Evolutionary conservation across 768 basidiomycete species (phyloP).

Genomic region (Xerocomellus intermedius): DNA sequence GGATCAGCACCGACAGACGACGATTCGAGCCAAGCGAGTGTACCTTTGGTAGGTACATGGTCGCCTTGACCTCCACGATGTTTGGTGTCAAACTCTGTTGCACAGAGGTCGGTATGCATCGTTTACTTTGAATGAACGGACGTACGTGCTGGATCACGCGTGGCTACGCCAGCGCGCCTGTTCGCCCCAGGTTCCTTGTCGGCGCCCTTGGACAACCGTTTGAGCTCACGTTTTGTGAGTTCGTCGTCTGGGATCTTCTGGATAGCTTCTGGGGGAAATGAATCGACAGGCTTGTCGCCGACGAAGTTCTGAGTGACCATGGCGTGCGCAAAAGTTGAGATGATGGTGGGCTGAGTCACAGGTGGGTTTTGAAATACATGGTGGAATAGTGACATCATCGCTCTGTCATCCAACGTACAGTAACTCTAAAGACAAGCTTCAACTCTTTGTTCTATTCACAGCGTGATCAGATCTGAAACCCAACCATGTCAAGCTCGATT

Average conservation of each 20-base stretch:
- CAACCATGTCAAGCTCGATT: neutral
- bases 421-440: no score
- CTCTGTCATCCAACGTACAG: neutral
- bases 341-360: neutral
- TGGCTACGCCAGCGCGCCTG: slow-evolving; percentile 30
- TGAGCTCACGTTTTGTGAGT: slow-evolving; percentile 18
- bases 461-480: neutral
- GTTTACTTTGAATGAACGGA: neutral
- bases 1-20: neutral
- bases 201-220: slow-evolving; percentile 12
- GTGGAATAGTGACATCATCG: slow-evolving; percentile 9
- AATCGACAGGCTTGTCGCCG: slow-evolving; percentile 27
- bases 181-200: slow-evolving; percentile 24
- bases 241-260: slow-evolving; percentile 23
- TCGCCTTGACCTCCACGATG: slow-evolving; percentile 11
- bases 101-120: neutral
- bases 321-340: neutral
- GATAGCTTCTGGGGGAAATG: slow-evolving; percentile 17
- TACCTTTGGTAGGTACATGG: slow-evolving; percentile 4
- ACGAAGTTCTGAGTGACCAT: slow-evolving; percentile 27
- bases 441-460: no score
- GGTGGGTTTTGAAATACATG: neutral
- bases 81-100: slow-evolving; percentile 17
- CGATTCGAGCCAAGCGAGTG: neutral
- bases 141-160: slow-evolving; percentile 19